Percentiles rank a stretch among this genome's conserved stretches.
Conservation (phyloP, 2,329 filamentous ascomycete genomes). For the Sporothrix protearum region DNA sequence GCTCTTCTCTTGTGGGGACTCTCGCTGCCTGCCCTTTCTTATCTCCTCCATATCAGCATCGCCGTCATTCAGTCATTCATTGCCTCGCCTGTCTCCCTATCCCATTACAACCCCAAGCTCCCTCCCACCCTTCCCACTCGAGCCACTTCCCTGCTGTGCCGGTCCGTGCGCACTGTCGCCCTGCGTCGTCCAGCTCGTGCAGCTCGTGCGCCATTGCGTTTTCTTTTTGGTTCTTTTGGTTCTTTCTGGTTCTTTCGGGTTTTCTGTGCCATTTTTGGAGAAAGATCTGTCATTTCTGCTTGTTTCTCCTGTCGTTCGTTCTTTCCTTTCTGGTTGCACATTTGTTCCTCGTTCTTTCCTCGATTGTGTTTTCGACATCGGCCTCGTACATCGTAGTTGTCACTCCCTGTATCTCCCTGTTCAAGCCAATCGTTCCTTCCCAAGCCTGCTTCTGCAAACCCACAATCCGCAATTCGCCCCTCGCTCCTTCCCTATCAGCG, state of each 20-base stretch:
- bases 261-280: neutral
- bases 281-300: neutral
- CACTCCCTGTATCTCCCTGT: neutral
- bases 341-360: neutral
- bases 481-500: neutral
- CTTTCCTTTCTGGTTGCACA: neutral
- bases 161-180: neutral
- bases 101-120: neutral
- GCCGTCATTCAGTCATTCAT: neutral
- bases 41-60: neutral
- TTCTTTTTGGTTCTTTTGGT: neutral
- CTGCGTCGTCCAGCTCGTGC: constrained; percentile 4
- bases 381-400: neutral
- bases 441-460: neutral
- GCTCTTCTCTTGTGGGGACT: too few relatives aligned
- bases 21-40: too few relatives aligned
- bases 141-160: neutral
- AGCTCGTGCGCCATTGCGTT: constrained; percentile 4
- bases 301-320: neutral
- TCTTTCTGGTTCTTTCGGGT: neutral
- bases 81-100: neutral
- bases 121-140: neutral
- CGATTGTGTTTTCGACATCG: neutral
- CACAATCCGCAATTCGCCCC: neutral
- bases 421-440: neutral